phyloP scores from a whole-genome alignment of 2,329 filamentous ascomycete species.

The Trichoderma sp. region DNA sequence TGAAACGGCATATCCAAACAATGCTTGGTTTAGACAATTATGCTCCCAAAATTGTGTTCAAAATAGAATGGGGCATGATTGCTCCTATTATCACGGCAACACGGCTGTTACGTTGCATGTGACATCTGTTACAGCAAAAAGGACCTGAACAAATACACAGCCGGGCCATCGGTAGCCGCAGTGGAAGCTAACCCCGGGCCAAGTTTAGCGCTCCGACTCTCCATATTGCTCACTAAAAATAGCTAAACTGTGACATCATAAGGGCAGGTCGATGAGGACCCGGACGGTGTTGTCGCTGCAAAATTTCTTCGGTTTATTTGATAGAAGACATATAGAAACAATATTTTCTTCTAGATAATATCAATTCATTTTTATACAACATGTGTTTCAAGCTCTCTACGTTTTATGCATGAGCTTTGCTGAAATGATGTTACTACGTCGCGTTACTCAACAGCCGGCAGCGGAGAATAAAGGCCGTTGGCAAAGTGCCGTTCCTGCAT shows the following conservation, averaged over 20 bases:
- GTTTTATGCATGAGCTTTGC: neutral
- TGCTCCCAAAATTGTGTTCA: neutral
- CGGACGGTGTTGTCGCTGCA: neutral
- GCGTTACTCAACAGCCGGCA: neutral
- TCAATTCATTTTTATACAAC: neutral
- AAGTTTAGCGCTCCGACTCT: neutral
- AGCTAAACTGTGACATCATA: neutral
- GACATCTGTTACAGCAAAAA: neutral
- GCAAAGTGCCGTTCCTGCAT: conserved; percentile 11
- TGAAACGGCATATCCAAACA: neutral
- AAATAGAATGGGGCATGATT: neutral
- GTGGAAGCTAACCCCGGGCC: neutral
- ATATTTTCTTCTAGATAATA: neutral
- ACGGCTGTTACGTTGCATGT: neutral
- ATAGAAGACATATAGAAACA: neutral
- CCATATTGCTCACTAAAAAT: neutral
- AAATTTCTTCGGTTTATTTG: neutral
- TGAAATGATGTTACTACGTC: neutral
- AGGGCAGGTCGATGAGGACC: neutral
- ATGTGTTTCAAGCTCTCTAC: neutral
- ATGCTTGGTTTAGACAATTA: neutral
- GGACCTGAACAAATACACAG: neutral
- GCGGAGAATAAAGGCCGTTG: neutral
- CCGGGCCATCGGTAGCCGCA: neutral
- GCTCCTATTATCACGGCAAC: neutral